These are phyloP conservation scores for Alliaria petiolata DNA, from an alignment of 345 rosid genomes.

Conservation along the genomic window DNA sequence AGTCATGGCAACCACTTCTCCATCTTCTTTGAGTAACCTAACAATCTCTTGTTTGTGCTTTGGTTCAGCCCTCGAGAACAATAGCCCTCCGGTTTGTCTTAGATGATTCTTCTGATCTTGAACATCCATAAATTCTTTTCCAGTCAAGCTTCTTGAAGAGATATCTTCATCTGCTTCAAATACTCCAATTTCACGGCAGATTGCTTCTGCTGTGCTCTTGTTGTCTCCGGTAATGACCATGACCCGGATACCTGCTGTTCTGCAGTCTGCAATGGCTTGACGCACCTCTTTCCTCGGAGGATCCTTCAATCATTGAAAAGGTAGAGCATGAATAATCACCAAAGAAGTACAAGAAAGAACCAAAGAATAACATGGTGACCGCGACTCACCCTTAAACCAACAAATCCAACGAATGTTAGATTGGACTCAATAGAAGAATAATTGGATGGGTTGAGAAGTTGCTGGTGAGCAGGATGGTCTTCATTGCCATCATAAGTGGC, in stretches of 20 bases:
- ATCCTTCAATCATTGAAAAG: conserved; percentile 48
- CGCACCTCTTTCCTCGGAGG: conserved; percentile 95
- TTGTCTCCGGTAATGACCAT: conserved; percentile 98
- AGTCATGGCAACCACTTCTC: conserved; percentile 99
- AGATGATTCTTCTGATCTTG: conserved; percentile 52
- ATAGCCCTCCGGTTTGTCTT: conserved; percentile 70
- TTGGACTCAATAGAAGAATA: conserved; percentile 82
- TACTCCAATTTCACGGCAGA: conserved; percentile 92
- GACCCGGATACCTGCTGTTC: conserved; percentile 92
- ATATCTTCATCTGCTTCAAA: conserved; percentile 66
- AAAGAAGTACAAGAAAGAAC: conserved; percentile 5
- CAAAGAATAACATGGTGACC: background rate
- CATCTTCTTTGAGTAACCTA: conserved; percentile 90
- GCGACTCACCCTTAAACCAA: conserved; percentile 75
- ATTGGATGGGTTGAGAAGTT: conserved; percentile 65
- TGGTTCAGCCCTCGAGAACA: conserved; percentile 98
- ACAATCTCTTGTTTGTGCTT: conserved; percentile 98
- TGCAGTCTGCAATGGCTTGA: conserved; percentile 96
- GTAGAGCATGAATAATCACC: background rate
- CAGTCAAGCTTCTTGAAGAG: conserved; percentile 68
- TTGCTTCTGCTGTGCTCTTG: conserved; percentile 93
- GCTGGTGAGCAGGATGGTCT: conserved; percentile 84
- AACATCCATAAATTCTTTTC: conserved; percentile 45
- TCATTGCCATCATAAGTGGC: conserved; percentile 78
- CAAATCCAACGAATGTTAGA: conserved; percentile 77